Evolutionary conservation across 306 rosid genomes (phyloP).

Genomic region (Sicyos edulis): DNA sequence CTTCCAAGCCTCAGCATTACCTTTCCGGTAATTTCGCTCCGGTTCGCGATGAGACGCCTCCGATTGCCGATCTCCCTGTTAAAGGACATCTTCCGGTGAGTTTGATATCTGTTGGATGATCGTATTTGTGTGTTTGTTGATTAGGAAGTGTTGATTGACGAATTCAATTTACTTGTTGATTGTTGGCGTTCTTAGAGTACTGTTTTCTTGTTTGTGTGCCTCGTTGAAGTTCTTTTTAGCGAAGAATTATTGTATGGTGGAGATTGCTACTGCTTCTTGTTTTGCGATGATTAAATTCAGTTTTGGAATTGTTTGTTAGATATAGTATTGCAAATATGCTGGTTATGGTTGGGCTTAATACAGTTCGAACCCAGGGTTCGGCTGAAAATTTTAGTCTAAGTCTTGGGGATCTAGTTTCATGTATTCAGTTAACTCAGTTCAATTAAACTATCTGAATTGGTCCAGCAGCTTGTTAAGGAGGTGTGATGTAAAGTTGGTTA

Average conservation of each 20-base stretch:
- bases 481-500: background rate
- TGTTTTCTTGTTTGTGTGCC: background rate
- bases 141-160: background rate
- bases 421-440: background rate
- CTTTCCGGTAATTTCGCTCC: slow-evolving; percentile 81
- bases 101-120: background rate
- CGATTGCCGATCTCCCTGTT: slow-evolving; percentile 51
- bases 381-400: background rate
- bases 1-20: slow-evolving; percentile 61
- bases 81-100: slow-evolving; percentile 73
- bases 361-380: background rate
- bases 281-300: background rate
- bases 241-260: background rate
- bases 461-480: background rate
- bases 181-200: background rate
- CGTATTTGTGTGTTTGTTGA: background rate
- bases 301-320: background rate
- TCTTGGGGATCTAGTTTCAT: background rate
- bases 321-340: background rate
- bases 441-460: background rate
- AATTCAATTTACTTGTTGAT: background rate
- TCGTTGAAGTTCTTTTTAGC: background rate
- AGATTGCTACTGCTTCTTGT: background rate
- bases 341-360: background rate
- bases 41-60: slow-evolving; percentile 71